Evolutionary conservation across 2,329 filamentous ascomycete genomes (phyloP), one percentile per base, ranked within the genome.

Genomic region (Cyclaneusma minus): DNA sequence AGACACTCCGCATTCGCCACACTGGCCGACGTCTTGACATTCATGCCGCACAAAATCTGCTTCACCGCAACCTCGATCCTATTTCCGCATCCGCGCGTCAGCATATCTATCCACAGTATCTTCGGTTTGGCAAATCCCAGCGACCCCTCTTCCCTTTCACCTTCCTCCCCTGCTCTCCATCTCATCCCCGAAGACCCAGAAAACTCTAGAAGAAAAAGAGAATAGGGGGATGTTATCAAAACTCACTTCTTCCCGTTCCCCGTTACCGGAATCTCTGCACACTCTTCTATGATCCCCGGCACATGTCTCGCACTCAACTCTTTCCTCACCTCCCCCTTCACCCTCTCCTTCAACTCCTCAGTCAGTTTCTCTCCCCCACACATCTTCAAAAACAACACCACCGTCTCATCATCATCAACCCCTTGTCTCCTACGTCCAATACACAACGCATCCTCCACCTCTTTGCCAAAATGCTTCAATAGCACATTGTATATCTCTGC

Each of bases 401-500:
- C 44, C 3, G 31, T 35, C 27, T 48, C 44, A 28, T 47, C 43
- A 6, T n/a, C 29, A 30, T 48, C 44, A 0, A 24, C 32, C 5
- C 25, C 15, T 3, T 39, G 38, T 13, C 41, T 78, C 54, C 84
- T 60, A 3, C 83, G 64, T 0, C 89, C 87, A 18, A 95, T 72
- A 44, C 87, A 95, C 2, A 95, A 61, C 1, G 82, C 81, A 42
- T 98, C 87, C 32, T 83, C 76, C 11, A 95, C 60, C 29, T 87
- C 68, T 7, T 63, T 55, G 0, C 73, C 66, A 41, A 94, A 94
- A 51, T 84, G 78, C 37, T 80, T 72, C 2, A 89, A 68, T 15
- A 95, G 56, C n/a, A 94, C 63, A 47, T 93, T 94, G 53, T 95
- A 95, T 12, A 98, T 93, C 57, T 98, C 89, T 1, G 87, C 84